Percentiles rank a stretch among this genome's conserved stretches.
These are phyloP conservation scores for Pseudovirgaria hyperparasitica DNA, from an alignment of 2,329 filamentous ascomycete genomes.

Conservation along the genomic window DNA sequence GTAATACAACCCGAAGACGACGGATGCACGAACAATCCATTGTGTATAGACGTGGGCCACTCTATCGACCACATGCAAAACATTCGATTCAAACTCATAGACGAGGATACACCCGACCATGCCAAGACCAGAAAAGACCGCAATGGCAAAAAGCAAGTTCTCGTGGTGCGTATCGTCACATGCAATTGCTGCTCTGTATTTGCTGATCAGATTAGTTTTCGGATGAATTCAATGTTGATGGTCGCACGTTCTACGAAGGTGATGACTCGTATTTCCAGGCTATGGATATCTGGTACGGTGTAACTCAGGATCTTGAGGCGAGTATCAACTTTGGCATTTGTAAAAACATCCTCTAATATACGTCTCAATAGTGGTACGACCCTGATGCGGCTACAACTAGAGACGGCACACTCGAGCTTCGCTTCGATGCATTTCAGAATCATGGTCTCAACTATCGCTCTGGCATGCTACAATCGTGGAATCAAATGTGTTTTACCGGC, in stretches of 20 bases:
- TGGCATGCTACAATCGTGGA: constrained; percentile 42
- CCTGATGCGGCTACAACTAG: constrained; percentile 52
- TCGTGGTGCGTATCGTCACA: constrained; percentile 39
- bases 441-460: constrained; percentile 35
- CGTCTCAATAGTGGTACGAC: constrained; percentile 49
- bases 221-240: constrained; percentile 57
- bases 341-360: constrained; percentile 2
- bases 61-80: constrained; percentile 44
- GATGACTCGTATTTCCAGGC: constrained; percentile 59
- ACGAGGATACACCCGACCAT: constrained; percentile 51
- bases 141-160: constrained; percentile 48
- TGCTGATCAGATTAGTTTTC: constrained; percentile 39
- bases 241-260: constrained; percentile 56
- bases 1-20: constrained; percentile 21
- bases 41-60: constrained; percentile 37
- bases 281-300: constrained; percentile 60
- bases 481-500: constrained; percentile 42
- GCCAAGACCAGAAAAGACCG: constrained; percentile 42
- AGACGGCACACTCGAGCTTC: constrained; percentile 49
- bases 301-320: constrained; percentile 55
- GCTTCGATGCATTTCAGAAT: constrained; percentile 32
- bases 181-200: not conserved
- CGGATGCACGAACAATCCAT: constrained; percentile 29
- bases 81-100: constrained; percentile 47
- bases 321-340: constrained; percentile 9